These are phyloP conservation scores for Trichosporon sp. DNA, from an alignment of 1,284 basidiomycete species.

Conservation along the genomic window DNA sequence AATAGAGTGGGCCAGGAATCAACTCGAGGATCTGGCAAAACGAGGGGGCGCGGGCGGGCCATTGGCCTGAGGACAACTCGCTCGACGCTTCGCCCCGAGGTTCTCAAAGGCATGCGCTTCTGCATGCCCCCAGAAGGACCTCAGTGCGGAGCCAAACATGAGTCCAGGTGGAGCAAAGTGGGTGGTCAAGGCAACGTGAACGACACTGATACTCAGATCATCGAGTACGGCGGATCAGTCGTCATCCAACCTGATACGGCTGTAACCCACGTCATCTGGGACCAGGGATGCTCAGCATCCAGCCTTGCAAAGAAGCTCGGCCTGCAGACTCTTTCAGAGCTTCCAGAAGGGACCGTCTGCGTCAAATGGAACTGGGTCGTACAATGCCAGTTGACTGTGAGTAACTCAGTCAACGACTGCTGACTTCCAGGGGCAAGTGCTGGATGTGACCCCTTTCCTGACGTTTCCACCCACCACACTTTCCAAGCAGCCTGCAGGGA, in stretches of 20 bases:
- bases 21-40: not conserved
- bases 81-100: not conserved
- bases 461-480: conserved; percentile 32
- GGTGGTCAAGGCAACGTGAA: not conserved
- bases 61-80: not conserved
- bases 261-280: conserved; percentile 42
- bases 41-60: conserved; percentile 8
- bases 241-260: conserved; percentile 39
- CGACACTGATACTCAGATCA: conserved; percentile 25
- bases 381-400: conserved; percentile 33
- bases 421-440: conserved; percentile 20
- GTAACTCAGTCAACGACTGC: not conserved
- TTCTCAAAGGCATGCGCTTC: conserved; percentile 38
- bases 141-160: not conserved
- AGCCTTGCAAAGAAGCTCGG: conserved; percentile 28
- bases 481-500: conserved; percentile 11
- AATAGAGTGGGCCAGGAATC: not conserved
- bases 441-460: conserved; percentile 27
- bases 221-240: conserved; percentile 32
- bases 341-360: conserved; percentile 37
- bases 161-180: not conserved
- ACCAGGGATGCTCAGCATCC: conserved; percentile 25
- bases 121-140: conserved; percentile 30
- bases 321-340: conserved; percentile 30
- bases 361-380: conserved; percentile 42